Percentiles rank a stretch among this genome's conserved stretches.
phyloP scores from a whole-genome alignment of 805 yeast genomes.

The Ogataea methanolica region DNA sequence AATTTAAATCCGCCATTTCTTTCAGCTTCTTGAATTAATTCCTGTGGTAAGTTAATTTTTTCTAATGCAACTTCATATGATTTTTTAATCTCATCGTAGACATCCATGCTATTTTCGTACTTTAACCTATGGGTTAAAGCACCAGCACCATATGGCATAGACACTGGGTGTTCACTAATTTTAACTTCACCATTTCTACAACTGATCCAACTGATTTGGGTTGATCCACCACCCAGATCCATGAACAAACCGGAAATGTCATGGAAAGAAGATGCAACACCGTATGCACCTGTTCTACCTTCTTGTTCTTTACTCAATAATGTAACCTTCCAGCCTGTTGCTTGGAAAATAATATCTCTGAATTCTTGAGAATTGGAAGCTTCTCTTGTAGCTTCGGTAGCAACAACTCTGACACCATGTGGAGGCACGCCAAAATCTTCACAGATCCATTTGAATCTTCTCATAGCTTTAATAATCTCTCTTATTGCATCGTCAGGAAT shows the following conservation, averaged over 20 bases:
- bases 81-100: conserved; percentile 49
- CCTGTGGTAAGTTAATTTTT: conserved; percentile 48
- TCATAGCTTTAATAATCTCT: conserved; percentile 60
- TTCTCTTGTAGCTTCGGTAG: conserved; percentile 71
- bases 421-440: conserved; percentile 66
- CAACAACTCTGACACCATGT: conserved; percentile 59
- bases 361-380: conserved; percentile 62
- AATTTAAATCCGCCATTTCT: conserved; percentile 57
- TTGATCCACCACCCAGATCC: conserved; percentile 71
- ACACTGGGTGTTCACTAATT: conserved; percentile 53
- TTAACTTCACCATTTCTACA: conserved; percentile 50
- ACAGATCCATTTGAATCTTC: conserved; percentile 64
- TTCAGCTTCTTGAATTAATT: conserved; percentile 45
- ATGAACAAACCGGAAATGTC: conserved; percentile 62
- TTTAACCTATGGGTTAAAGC: conserved; percentile 53
- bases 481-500: conserved; percentile 53
- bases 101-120: conserved; percentile 42
- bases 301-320: conserved; percentile 60
- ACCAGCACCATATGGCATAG: conserved; percentile 73
- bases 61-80: conserved; percentile 48
- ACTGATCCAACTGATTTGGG: conserved; percentile 67
- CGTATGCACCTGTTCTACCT: conserved; percentile 63
- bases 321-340: conserved; percentile 64
- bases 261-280: conserved; percentile 70
- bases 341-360: conserved; percentile 47